Evolutionary conservation across 2,329 filamentous ascomycete genomes (phyloP).

Genomic region (Coleophoma crateriformis): DNA sequence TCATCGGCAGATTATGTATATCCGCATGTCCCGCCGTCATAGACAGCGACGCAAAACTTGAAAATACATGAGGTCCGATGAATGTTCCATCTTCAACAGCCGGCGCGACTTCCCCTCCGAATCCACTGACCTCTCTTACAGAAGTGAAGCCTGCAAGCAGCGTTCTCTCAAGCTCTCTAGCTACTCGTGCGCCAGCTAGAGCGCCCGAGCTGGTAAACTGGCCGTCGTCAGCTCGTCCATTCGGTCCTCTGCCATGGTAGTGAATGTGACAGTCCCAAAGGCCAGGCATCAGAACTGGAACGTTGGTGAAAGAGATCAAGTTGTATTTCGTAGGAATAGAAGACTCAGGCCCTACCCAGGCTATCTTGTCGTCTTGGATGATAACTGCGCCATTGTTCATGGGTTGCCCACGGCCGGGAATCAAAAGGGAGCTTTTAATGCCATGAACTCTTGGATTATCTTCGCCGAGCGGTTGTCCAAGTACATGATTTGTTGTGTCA

Average conservation of each 20-base stretch:
- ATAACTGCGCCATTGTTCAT: slow-evolving; percentile 32
- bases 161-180: slow-evolving; percentile 33
- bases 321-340: slow-evolving; percentile 28
- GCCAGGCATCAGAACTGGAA: slow-evolving; percentile 42
- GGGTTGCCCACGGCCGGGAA: slow-evolving; percentile 40
- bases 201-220: slow-evolving; percentile 11
- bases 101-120: slow-evolving; percentile 35
- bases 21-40: slow-evolving; percentile 46
- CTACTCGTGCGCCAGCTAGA: slow-evolving; percentile 34
- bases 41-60: slow-evolving; percentile 34
- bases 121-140: slow-evolving; percentile 42
- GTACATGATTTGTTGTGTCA: too few relatives aligned
- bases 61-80: slow-evolving; percentile 43
- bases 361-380: slow-evolving; percentile 32
- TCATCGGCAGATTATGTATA: slow-evolving; percentile 29
- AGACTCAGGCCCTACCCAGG: slow-evolving; percentile 30
- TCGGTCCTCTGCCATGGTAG: slow-evolving; percentile 31
- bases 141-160: slow-evolving; percentile 44
- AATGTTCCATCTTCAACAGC: slow-evolving; percentile 38
- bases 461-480: too few relatives aligned
- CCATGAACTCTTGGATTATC: not conserved
- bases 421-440: slow-evolving; percentile 28
- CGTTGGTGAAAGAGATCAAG: slow-evolving; percentile 22
- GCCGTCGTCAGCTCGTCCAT: not conserved
- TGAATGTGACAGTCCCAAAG: slow-evolving; percentile 49